Base-by-base conservation (phyloP, 352 stramenopile species). In the Phytophthora idaei region DNA sequence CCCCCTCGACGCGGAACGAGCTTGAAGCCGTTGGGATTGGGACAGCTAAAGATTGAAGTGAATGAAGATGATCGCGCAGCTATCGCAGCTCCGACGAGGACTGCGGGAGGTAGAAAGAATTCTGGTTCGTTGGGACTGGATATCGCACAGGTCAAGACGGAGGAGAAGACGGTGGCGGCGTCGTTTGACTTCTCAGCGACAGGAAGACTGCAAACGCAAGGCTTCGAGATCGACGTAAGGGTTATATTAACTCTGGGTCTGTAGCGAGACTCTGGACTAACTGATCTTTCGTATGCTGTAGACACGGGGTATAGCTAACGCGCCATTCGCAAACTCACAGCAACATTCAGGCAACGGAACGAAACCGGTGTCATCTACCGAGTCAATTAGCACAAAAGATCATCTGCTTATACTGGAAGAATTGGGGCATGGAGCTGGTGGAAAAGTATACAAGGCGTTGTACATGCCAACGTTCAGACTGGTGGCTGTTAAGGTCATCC, bases 401-500 rank as follows among this genome's bases (percentile, higher is more conserved):
- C 92, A 81, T 31, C 67, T 94, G 45, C 48, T 94, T 2, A 28
- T 92, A 10, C 51, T 94, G 1, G 82, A 89, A 34, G 85, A 94
- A 25, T 70, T 95, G 21, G 87, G 87, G 0, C 85, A 93, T 60
- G 92, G 92, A 42, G 92, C 92, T 9, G 77, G 91, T 29, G 91
- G 91, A 32, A 94, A 94, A 61, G 92, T 98, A 7, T 90, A 92
- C 71, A 94, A 96, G 57, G 90, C 91, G 17, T 57, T 97, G 49
- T 95, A 97, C 57, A 72, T 97, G 37, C 92, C 90, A 10, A 95
- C 92, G 5, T 90, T 97, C 61, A 86, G 85, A 45, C 71, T 98
- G 15, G 87, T 98, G 7, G 92, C 92, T 0, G 76, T 97, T 37
- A 98, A 97, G 44, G 76, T 95, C 25, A 95, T 98, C 46, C 79